Conservation (phyloP, 2,329 filamentous ascomycete genomes). For the Colletotrichum magnum region DNA sequence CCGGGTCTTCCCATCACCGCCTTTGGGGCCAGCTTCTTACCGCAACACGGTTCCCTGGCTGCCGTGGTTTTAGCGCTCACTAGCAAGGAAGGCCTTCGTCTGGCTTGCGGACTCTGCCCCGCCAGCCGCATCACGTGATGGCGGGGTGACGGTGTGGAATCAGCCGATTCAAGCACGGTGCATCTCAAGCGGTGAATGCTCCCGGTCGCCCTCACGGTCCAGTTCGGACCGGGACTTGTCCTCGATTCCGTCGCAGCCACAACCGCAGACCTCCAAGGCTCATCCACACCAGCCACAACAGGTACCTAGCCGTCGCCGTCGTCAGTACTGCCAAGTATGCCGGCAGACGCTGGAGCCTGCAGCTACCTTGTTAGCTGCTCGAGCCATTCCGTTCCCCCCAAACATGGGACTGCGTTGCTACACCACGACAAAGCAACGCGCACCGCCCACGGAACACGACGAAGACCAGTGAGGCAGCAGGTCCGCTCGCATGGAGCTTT, state of each 20-base stretch:
- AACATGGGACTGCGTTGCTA: neutral
- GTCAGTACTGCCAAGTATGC: neutral
- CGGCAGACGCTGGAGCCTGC: conserved; percentile 4
- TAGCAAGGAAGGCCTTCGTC: conserved; percentile 27
- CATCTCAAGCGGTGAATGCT: conserved; percentile 1
- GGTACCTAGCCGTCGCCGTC: neutral
- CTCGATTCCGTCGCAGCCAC: neutral
- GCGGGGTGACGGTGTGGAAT: conserved; percentile 35
- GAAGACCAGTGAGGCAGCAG: neutral
- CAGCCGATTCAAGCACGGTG: conserved; percentile 4
- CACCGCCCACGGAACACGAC: conserved; percentile 1
- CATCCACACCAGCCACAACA: neutral
- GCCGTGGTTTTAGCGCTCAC: conserved; percentile 18
- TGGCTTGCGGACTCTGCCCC: conserved; percentile 30
- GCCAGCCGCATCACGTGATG: conserved; percentile 37
- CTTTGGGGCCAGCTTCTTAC: conserved; percentile 30
- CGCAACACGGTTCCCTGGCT: conserved; percentile 18
- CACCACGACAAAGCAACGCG: conserved; percentile 2
- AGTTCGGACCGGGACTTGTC: neutral
- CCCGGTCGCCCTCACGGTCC: neutral
- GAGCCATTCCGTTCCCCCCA: neutral
- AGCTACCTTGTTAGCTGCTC: neutral
- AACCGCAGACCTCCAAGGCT: neutral
- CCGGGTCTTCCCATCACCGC: conserved; percentile 38
- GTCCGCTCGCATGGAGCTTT: neutral